Base-by-base conservation (phyloP, 31 red algal genomes). In the Odonthalia washingtoniensis region DNA sequence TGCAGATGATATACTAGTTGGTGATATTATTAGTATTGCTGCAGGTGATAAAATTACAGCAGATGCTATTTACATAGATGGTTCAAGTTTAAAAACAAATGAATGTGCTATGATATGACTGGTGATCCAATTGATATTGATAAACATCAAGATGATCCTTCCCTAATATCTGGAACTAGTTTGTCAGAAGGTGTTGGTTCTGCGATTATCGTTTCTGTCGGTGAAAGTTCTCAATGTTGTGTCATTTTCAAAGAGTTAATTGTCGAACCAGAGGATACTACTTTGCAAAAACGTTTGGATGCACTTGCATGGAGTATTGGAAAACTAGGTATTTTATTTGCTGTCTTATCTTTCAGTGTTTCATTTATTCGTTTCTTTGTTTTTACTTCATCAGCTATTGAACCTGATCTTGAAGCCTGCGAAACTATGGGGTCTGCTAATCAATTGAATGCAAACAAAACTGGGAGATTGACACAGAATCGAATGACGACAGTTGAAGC, bases 371-470 rank as follows among this genome's bases (percentile, higher is more conserved):
- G 89, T 2, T 95, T 92, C 90, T 90, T 98, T 72, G 80, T 91
- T 2, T 14, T 61, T 24, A 61, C 14, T 65, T 65, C 84, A 18
- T 85, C 79, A 12, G 65, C 80, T 24, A 74, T 61, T n/a, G 35
- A 38, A 9, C 53, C 44, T 21, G 72, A 75, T 17, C n/a, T 98
- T 12, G 96, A 98, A 46, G 96, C 96, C 21, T 98, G 96, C 65
- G 96, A 98, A 85, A 98, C 92, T 6, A 98, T 98, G 96, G 96
- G 96, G 14, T 94, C 88, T 27, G 96, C 96, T 3, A 98, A 92
- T 3, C 92, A 95, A 76, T 81, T 98, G 12, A 95, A 95, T 61
- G 90, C 93, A 0, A 93, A 98, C 65, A 98, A 98, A 75, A 98
- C 96, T 3, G 96, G 95, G 38, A 98, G 93, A 17, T 67, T 98